Conservation (phyloP, 2,329 filamentous ascomycete genomes). For the Botrytis fragariae region DNA sequence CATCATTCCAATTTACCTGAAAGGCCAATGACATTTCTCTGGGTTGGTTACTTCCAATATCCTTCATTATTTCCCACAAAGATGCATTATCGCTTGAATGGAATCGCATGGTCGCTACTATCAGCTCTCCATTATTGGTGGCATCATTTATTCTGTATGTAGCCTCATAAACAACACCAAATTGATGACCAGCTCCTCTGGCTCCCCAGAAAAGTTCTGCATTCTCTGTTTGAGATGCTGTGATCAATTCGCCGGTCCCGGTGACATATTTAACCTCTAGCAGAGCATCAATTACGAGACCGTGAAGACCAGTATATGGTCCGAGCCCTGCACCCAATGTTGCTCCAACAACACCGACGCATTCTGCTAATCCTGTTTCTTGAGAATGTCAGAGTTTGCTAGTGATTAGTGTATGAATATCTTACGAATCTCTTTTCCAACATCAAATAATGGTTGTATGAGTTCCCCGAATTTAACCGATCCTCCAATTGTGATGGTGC, state of each 20-base stretch:
- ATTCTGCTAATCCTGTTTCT: slow-evolving; percentile 3
- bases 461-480: neutral
- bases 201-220: neutral
- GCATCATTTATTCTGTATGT: neutral
- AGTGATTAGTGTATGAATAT: neutral
- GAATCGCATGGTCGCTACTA: neutral
- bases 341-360: neutral
- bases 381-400: neutral
- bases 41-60: neutral
- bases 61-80: neutral
- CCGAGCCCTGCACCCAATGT: neutral
- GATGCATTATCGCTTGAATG: neutral
- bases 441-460: slow-evolving; percentile 1
- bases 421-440: slow-evolving; percentile 9
- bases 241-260: neutral
- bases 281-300: neutral
- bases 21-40: neutral
- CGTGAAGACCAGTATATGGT: neutral
- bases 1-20: neutral
- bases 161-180: neutral
- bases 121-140: neutral
- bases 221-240: neutral
- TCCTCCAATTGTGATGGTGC: slow-evolving; percentile 25
- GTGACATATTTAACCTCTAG: neutral
- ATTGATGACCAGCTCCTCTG: neutral